phyloP scores from a whole-genome alignment of 2,329 filamentous ascomycete genomes.

The Colletotrichum costaricense region DNA sequence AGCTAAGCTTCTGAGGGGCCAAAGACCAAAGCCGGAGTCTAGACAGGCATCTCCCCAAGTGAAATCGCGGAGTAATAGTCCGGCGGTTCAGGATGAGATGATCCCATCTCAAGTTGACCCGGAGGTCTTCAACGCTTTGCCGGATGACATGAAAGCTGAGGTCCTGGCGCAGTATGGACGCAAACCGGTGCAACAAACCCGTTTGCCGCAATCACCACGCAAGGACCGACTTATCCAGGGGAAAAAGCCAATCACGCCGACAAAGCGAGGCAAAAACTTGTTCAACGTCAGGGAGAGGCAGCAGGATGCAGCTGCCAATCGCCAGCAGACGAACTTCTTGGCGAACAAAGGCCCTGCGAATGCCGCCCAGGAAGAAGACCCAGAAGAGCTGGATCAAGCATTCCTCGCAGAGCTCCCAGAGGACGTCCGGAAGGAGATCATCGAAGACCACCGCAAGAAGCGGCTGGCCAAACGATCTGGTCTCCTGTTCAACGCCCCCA shows the following conservation, averaged over 20 bases:
- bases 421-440: conserved; percentile 81
- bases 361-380: conserved; percentile 43
- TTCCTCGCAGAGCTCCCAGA: conserved; percentile 87
- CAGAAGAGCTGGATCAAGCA: conserved; percentile 70
- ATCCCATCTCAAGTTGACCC: conserved; percentile 85
- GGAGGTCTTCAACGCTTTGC: conserved; percentile 84
- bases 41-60: conserved; percentile 44
- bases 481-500: conserved; percentile 55
- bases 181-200: conserved; percentile 44
- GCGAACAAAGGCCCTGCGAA: conserved; percentile 49
- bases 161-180: conserved; percentile 77
- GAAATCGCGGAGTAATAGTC: conserved; percentile 54
- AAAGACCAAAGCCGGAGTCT: conserved; percentile 35
- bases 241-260: conserved; percentile 69
- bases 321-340: conserved; percentile 81
- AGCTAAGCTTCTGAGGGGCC: conserved; percentile 65
- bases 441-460: conserved; percentile 77
- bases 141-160: conserved; percentile 87
- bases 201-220: conserved; percentile 62
- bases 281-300: conserved; percentile 62
- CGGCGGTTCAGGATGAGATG: conserved; percentile 47
- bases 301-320: conserved; percentile 65
- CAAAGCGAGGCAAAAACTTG: conserved; percentile 69
- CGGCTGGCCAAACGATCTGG: conserved; percentile 68
- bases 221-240: conserved; percentile 64